Base-by-base conservation (phyloP, 768 basidiomycete species). In the Hypsizygus marmoreus region DNA sequence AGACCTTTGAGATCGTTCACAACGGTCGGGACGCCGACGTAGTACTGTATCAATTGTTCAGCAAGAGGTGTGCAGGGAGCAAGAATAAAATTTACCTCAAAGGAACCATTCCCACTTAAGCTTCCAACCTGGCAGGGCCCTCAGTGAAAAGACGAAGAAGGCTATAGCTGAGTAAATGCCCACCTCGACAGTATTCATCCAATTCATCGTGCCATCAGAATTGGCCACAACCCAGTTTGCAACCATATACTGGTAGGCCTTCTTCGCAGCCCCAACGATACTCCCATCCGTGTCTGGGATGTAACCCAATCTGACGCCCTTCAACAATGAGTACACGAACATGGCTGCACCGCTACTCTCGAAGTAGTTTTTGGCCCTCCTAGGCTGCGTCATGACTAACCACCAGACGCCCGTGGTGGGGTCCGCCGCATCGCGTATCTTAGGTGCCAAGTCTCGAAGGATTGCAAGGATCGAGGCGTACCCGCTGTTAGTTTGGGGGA, bases 381-480 rank as follows among this genome's bases (percentile, higher is more conserved):
- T 73, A 12, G 76, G 73, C 52, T 77, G 70, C 10, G 70, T 73
- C 20, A 76, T 63, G n/a, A 79, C 75, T 20, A 76, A 64, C 76
- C 75, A 77, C 74, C 75, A 79, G 12, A 64, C 74, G 14, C 73
- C 75, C 9, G 60, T 62, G 2, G 39, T 43, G 3, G 63, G 59
- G 43, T 76, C 72, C 0, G 73, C 73, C 0, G 73, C 72, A 41
- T 63, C 65, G 6, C 56, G 55, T 5, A 77, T 52, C 13, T 55
- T 58, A 3, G 72, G 72, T 1, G 62, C 62, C 9, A 79, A 59
- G 0, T 54, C 61, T 30, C 57, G 59, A 10, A 74, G 59, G 28
- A 69, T 65, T 6, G 43, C 25, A n/a, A 72, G 63, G 17, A 76
- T 61, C 5, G 53, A 40, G 0, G 45, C 29, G 25, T 67, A 56